A percentile compares a stretch with the other conserved stretches of the same genome.
phyloP scores from a whole-genome alignment of 2,329 filamentous ascomycete species.

The Pyricularia pennisetigena region DNA sequence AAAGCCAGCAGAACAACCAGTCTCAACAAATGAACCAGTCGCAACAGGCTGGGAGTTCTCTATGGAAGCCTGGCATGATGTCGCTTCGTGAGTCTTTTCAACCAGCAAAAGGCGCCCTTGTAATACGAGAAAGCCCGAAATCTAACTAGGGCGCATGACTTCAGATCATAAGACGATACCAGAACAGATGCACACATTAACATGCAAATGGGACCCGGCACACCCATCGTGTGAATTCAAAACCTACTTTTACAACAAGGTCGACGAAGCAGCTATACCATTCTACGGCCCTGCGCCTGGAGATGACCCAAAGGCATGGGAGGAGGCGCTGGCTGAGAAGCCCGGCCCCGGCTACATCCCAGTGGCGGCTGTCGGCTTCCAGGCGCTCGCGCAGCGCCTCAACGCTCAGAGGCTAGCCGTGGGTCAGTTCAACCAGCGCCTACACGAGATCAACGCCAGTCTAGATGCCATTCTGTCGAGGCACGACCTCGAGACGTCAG shows the following conservation, averaged over 20 bases:
- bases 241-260: slow-evolving; percentile 81
- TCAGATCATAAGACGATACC: slow-evolving; percentile 61
- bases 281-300: slow-evolving; percentile 62
- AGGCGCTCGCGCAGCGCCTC: slow-evolving; percentile 60
- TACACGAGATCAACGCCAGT: slow-evolving; percentile 72
- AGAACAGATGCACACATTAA: slow-evolving; percentile 62
- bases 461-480: slow-evolving; percentile 63
- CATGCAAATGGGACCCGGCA: slow-evolving; percentile 64
- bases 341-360: slow-evolving; percentile 69
- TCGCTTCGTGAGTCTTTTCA: slow-evolving; percentile 29
- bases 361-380: slow-evolving; percentile 65
- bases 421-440: slow-evolving; percentile 56
- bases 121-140: not conserved
- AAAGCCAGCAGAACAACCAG: slow-evolving; percentile 27
- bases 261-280: slow-evolving; percentile 63
- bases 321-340: slow-evolving; percentile 72
- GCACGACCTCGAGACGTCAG: slow-evolving; percentile 68
- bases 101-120: no score
- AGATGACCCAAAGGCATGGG: slow-evolving; percentile 73
- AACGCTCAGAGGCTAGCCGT: slow-evolving; percentile 62
- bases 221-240: slow-evolving; percentile 65
- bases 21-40: slow-evolving; percentile 23
- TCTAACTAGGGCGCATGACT: not conserved
- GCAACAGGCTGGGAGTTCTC: slow-evolving; percentile 33
- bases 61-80: slow-evolving; percentile 43